Conservation (phyloP, 495 filamentous ascomycete species). For the Tuber umbilicatum region DNA sequence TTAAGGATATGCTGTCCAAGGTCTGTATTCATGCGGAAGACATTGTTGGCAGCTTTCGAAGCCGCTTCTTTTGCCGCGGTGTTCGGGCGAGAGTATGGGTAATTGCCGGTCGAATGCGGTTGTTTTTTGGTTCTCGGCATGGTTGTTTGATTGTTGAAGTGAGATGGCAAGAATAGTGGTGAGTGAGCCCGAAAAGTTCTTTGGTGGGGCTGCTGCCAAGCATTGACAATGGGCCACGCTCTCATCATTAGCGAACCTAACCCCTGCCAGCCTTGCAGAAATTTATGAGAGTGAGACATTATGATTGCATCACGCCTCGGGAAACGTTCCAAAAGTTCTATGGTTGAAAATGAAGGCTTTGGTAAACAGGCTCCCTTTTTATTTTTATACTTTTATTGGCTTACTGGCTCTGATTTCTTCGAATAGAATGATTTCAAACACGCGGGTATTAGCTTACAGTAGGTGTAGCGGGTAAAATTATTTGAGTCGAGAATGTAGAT, state of each 20-base stretch:
- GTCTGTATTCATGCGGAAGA: conserved; percentile 80
- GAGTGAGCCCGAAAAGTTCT: neutral
- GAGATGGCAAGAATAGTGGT: neutral
- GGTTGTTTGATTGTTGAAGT: neutral
- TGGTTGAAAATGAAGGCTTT: neutral
- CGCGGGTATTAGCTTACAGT: neutral
- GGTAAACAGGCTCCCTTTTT: neutral
- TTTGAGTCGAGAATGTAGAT: too few relatives aligned
- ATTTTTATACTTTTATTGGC: neutral
- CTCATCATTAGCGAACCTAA: neutral
- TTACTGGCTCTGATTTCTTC: neutral
- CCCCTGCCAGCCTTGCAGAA: neutral
- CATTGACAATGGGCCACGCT: neutral
- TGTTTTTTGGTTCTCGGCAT: conserved; percentile 35
- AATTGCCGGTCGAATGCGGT: conserved; percentile 6
- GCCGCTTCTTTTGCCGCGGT: conserved; percentile 34
- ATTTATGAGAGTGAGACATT: neutral
- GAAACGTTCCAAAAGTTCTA: neutral
- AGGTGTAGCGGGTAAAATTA: too few relatives aligned
- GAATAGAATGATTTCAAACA: neutral
- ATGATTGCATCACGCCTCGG: neutral
- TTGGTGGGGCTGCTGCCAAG: neutral
- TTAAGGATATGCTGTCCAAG: conserved; percentile 91
- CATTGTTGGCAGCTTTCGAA: conserved; percentile 60
- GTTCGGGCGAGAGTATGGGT: conserved; percentile 23